Percentiles rank a stretch among this genome's conserved stretches.
These are phyloP conservation scores for Cyclotella sp. DNA, from an alignment of 108 stramenopile genomes.

Conservation along the genomic window DNA sequence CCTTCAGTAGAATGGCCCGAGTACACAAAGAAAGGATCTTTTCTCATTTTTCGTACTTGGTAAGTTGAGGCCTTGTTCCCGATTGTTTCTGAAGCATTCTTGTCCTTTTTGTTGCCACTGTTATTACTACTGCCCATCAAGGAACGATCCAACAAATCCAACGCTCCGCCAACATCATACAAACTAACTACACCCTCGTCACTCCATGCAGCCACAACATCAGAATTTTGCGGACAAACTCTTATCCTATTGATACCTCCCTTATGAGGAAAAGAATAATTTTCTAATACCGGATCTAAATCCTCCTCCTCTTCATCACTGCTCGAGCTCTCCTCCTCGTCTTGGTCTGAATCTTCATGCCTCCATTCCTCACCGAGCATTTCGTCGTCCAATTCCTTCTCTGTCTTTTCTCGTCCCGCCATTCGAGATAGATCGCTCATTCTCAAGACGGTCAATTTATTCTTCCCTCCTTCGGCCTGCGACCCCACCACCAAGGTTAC, in stretches of 20 bases:
- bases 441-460: constrained; percentile 88
- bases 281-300: constrained; percentile 89
- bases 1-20: constrained; percentile 87
- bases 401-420: constrained; percentile 59
- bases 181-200: constrained; percentile 89
- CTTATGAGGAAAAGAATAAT: constrained; percentile 75
- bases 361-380: constrained; percentile 88
- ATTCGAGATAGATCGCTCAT: constrained; percentile 86
- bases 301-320: constrained; percentile 85
- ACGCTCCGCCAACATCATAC: constrained; percentile 76
- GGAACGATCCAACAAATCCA: constrained; percentile 63
- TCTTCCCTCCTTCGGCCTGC: constrained; percentile 90
- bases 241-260: constrained; percentile 97
- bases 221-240: constrained; percentile 88
- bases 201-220: constrained; percentile 95
- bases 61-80: background rate
- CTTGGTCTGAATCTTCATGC: constrained; percentile 60
- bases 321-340: constrained; percentile 50
- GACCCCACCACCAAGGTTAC: constrained; percentile 91
- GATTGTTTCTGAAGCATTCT: background rate
- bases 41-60: constrained; percentile 39
- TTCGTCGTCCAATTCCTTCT: constrained; percentile 74
- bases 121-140: constrained; percentile 16
- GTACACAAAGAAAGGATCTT: constrained; percentile 82
- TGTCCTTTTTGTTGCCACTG: constrained; percentile 45